These are phyloP conservation scores for Senecio squalidus DNA, from an alignment of 140 eudicot genomes.

Conservation along the genomic window DNA sequence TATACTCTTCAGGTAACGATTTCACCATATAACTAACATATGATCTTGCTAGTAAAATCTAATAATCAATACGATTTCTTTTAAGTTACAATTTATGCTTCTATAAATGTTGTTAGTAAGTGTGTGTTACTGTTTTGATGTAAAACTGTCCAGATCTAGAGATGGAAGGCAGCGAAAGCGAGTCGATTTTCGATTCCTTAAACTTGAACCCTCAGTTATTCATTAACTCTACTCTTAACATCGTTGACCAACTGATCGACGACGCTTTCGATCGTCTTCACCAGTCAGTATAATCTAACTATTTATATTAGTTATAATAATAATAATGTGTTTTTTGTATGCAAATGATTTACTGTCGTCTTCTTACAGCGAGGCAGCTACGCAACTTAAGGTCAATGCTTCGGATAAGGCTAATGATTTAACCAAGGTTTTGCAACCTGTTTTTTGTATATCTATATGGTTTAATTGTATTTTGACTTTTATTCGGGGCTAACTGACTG, in stretches of 20 bases:
- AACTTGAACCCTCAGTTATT: conserved; percentile 74
- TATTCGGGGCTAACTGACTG: no score
- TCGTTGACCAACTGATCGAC: conserved; percentile 60
- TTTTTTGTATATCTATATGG: background rate
- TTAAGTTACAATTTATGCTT: no score
- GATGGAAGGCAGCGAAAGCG: conserved; percentile 74
- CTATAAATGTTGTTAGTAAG: no score
- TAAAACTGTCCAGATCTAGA: background rate
- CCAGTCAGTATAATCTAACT: conserved; percentile 28
- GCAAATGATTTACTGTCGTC: background rate
- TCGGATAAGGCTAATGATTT: conserved; percentile 52
- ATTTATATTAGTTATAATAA: background rate
- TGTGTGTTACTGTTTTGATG: background rate
- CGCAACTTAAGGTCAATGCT: conserved; percentile 51
- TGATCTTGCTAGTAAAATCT: no score
- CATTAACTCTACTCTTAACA: conserved; percentile 57
- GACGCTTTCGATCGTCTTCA: conserved; percentile 63
- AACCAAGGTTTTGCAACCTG: conserved; percentile 31
- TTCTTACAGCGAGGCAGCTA: conserved; percentile 51
- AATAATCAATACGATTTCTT: no score
- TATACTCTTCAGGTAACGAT: no score
- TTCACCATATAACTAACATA: no score
- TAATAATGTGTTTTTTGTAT: no score
- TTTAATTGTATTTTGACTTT: background rate
- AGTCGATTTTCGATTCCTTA: conserved; percentile 58